These are phyloP conservation scores for Auricularia sp. DNA, from an alignment of 768 basidiomycete species.

Conservation along the genomic window DNA sequence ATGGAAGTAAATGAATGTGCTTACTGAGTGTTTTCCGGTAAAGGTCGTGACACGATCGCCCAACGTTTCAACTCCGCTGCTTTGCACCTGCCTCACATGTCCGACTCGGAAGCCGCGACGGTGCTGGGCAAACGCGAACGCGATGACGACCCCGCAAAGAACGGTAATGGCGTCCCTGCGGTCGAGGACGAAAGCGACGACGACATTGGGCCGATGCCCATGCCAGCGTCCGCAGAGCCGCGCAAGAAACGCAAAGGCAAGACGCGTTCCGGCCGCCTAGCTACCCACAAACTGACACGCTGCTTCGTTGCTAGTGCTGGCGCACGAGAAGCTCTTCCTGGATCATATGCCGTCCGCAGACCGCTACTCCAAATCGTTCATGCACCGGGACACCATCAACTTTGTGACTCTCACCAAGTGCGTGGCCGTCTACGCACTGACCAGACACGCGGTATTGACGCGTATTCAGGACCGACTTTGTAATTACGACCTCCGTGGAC, in stretches of 20 bases:
- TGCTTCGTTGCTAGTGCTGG: constrained; percentile 51
- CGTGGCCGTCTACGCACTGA: constrained; percentile 15
- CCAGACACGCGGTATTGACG: neutral
- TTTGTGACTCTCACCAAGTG: constrained; percentile 84
- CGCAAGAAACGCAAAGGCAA: constrained; percentile 83
- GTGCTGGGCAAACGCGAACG: constrained; percentile 59
- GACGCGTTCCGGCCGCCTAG: constrained; percentile 4
- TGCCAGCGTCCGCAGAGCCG: constrained; percentile 40
- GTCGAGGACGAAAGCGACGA: constrained; percentile 57
- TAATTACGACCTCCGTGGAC: constrained; percentile 90
- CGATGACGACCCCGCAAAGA: constrained; percentile 14
- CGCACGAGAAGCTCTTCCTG: constrained; percentile 86
- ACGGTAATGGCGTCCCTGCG: constrained; percentile 14
- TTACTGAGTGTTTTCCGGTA: too few relatives aligned
- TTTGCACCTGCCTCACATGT: neutral
- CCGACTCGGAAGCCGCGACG: constrained; percentile 19
- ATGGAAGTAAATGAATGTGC: too few relatives aligned
- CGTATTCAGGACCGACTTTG: constrained; percentile 73
- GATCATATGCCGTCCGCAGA: constrained; percentile 87
- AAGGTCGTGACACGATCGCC: too few relatives aligned
- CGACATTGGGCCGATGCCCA: constrained; percentile 85
- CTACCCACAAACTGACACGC: neutral
- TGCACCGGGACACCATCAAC: constrained; percentile 91
- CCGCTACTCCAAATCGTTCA: constrained; percentile 94
- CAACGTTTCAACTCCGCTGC: neutral